Evolutionary conservation across 1,284 basidiomycete species (phyloP), one percentile per base, ranked within the genome.

Genomic region (Leccinum fallax): DNA sequence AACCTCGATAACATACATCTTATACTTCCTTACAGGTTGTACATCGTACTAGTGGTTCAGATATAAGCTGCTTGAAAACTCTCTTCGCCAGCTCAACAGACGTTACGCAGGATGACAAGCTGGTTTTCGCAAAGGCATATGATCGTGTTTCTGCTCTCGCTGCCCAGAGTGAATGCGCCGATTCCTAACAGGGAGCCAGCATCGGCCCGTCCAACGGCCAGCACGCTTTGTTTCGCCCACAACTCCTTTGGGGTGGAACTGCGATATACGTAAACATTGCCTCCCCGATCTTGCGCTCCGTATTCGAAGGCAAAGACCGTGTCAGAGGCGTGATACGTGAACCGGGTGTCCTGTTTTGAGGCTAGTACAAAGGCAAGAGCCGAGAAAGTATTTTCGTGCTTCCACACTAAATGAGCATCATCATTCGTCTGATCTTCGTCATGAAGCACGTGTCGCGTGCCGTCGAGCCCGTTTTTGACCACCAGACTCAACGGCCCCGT

Each of bases 281-380:
- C 88, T 15, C 89, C 87, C 21, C 85, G 82, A 69, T 81, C 83
- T 64, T 75, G 77, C 34, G 81, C 73, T 28, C 92, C 90, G 62
- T 86, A 85, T 72, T 97, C 95, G 67, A 97, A 93, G 0, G 92
- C 93, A 55, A 95, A 78, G 1, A 92, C 87, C 8, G 82, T 80
- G 38, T 77, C 71, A 1, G 77, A 69, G 1, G 81, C 74, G 69
- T 97, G 93, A 67, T 89, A 83, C 2, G 90, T 90, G 76, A 95
- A 94, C 13, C 92, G 85, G 1, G 90, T 87, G 74, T 97, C 94
- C 28, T 87, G 87, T 75, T 99, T 99, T 4, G 94, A 96, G 1
- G 95, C 94, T 32, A 99, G 82, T 19, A 98, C 97, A 72, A 98
- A 99, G 1, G 93, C 85, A 4, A 99, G 83, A 0, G 95, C 97